phyloP scores from a whole-genome alignment of 1,284 basidiomycete genomes.

The Ceratobasidium sp. region DNA sequence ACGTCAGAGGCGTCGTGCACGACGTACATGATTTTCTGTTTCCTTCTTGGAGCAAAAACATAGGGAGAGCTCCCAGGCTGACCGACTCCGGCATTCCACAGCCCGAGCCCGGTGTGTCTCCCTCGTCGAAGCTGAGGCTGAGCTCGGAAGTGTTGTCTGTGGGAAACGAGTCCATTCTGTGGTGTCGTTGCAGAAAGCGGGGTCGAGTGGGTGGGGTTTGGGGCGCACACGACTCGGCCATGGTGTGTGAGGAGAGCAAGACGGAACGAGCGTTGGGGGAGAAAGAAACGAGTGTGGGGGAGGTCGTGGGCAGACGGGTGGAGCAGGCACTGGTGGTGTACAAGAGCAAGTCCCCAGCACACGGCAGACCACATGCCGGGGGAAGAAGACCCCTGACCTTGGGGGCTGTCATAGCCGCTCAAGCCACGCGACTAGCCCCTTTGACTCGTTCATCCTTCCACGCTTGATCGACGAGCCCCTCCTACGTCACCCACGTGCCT shows the following conservation, averaged over 20 bases:
- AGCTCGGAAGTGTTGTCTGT: constrained; percentile 20
- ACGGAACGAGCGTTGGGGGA: constrained; percentile 2
- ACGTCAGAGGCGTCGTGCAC: not conserved
- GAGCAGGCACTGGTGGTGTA: constrained; percentile 5
- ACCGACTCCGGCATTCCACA: constrained; percentile 9
- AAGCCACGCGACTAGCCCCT: not conserved
- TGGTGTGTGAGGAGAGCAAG: constrained; percentile 1
- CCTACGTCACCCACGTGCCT: not conserved
- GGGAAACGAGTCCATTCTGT: constrained; percentile 27
- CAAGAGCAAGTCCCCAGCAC: not conserved
- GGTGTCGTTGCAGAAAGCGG: not conserved
- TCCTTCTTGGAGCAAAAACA: constrained; percentile 26
- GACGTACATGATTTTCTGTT: not conserved
- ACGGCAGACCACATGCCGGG: not conserved
- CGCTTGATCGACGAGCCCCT: not conserved
- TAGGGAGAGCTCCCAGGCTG: constrained; percentile 22
- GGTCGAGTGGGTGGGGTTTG: constrained; percentile 1
- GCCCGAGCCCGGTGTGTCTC: not conserved
- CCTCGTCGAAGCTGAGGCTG: not conserved
- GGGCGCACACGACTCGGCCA: not conserved
- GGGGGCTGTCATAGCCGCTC: constrained; percentile 27
- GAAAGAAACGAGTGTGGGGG: not conserved
- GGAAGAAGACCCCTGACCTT: not conserved
- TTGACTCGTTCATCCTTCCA: not conserved
- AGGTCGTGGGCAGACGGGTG: not conserved